These are phyloP conservation scores for Phytophthora chlamydospora DNA, from an alignment of 352 stramenopile species.

Conservation along the genomic window DNA sequence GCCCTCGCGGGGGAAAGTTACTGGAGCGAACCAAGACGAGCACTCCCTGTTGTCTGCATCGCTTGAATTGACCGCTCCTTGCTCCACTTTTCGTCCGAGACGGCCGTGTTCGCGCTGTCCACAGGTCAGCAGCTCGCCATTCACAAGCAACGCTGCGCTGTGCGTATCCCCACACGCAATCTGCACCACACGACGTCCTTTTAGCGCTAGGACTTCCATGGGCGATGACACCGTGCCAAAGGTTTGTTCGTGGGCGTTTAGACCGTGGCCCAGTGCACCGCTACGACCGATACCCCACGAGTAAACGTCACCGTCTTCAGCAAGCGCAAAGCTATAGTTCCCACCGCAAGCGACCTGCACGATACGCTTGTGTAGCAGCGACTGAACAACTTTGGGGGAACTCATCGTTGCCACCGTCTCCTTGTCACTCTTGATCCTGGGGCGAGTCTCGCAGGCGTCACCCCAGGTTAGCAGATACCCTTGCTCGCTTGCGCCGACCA, in stretches of 20 bases:
- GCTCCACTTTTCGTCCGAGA: conserved; percentile 41
- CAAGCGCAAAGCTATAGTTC: conserved; percentile 62
- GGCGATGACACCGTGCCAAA: conserved; percentile 46
- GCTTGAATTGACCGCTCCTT: neutral
- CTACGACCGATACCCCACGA: conserved; percentile 64
- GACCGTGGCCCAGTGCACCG: conserved; percentile 63
- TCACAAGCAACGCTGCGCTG: conserved; percentile 50
- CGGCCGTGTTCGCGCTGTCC: conserved; percentile 64
- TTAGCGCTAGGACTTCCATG: conserved; percentile 60
- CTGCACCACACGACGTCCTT: conserved; percentile 41
- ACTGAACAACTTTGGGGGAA: conserved; percentile 38
- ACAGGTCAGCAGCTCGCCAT: conserved; percentile 60
- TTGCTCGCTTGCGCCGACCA: conserved; percentile 71
- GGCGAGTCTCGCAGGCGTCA: conserved; percentile 45
- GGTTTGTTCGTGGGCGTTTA: conserved; percentile 34
- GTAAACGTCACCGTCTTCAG: conserved; percentile 70
- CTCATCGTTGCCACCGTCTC: neutral
- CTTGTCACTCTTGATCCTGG: conserved; percentile 27
- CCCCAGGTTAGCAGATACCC: conserved; percentile 82
- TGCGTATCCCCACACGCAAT: conserved; percentile 72
- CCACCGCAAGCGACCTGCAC: conserved; percentile 65
- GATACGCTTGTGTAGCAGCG: conserved; percentile 67
- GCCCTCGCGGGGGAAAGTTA: conserved; percentile 6
- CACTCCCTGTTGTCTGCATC: conserved; percentile 12
- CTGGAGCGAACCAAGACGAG: conserved; percentile 50